Percentiles rank a stretch among this genome's conserved stretches.
Evolutionary conservation across 164 flowering plant species (phyloP).

Genomic region (Umbilicus rupestris): DNA sequence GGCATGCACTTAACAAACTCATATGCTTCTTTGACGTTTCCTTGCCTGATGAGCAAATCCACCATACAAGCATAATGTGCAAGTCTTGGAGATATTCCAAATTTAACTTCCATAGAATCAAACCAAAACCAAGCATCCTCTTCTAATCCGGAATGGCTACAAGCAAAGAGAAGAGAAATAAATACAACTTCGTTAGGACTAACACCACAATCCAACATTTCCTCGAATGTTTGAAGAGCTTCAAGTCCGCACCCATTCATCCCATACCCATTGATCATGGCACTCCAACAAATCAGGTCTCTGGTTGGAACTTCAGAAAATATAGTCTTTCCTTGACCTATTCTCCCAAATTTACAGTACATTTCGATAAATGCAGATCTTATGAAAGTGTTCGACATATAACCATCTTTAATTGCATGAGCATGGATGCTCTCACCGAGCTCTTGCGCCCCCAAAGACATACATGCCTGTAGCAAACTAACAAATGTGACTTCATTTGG

Average conservation of each 20-base stretch:
- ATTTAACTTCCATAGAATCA: slow-evolving; percentile 34
- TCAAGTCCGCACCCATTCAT: slow-evolving; percentile 48
- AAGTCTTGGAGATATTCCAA: slow-evolving; percentile 35
- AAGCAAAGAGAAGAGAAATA: slow-evolving; percentile 46
- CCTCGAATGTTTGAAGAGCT: slow-evolving; percentile 39
- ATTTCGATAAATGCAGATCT: slow-evolving; percentile 46
- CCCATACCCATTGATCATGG: slow-evolving; percentile 58
- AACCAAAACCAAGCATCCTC: slow-evolving; percentile 46
- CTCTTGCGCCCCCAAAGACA: slow-evolving; percentile 26
- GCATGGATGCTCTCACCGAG: slow-evolving; percentile 45
- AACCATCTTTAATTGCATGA: slow-evolving; percentile 28
- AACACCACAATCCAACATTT: slow-evolving; percentile 38
- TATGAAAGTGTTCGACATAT: slow-evolving; percentile 30
- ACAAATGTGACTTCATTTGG: slow-evolving; percentile 46
- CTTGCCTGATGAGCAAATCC: slow-evolving; percentile 51
- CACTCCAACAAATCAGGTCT: slow-evolving; percentile 60
- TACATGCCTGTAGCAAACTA: slow-evolving; percentile 45
- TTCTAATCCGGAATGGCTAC: slow-evolving; percentile 52
- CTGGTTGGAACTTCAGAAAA: slow-evolving; percentile 31
- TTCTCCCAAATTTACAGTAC: slow-evolving; percentile 49
- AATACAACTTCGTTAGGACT: slow-evolving; percentile 46
- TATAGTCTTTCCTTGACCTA: slow-evolving; percentile 30
- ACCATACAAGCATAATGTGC: slow-evolving; percentile 62
- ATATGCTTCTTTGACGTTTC: slow-evolving; percentile 37
- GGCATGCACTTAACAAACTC: slow-evolving; percentile 44